Evolutionary conservation across 2,329 filamentous ascomycete species (phyloP), one percentile per base, ranked within the genome.

Genomic region (Pyrenochaeta sp.): DNA sequence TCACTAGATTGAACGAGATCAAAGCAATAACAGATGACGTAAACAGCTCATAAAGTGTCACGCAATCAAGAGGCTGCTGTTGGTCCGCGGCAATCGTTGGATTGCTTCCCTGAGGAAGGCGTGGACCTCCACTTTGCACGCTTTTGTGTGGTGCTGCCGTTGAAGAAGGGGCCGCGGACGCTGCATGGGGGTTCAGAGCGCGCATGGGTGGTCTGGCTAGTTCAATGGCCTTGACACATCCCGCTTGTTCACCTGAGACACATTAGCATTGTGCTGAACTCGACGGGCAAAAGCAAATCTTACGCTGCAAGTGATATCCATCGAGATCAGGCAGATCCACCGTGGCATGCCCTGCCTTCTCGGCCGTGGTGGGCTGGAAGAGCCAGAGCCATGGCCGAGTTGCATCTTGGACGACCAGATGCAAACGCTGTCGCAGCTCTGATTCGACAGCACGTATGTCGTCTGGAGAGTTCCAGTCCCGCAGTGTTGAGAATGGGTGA

Each of bases 21-120:
- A 73, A 61, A 32, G 71, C 73, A 49, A 73, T 57, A 41, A 77
- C 67, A 40, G 75, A 71, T 23, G 74, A 72, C 5, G 65, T 72
- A 61, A 76, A 75, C 30, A 75, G 63, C 54, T 74, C 72, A 64
- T 77, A 77, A 30, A 76, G 54, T 23, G 66, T 57, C 33, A 68
- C 67, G 53, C 56, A 68, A 51, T 76, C 73, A 20, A 69, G 63
- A 11, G 62, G 60, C 33, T 64, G 67, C 29, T 56, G 65, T 23
- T 66, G 58, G 17, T 61, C 59, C 23, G 49, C 18, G 18, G 45
- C n/a, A 15, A 44, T 51, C 23, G 44, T 14, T 43, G 68, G 69
- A 27, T 40, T 50, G 42, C 42, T 61, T 29, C 45, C 55, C 17
- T 69, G 66, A 12, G 61, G 23, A 11, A 58, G 42, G 18, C 67